Conservation (phyloP, 495 filamentous ascomycete species). For the Trichocladium uniseriatum region DNA sequence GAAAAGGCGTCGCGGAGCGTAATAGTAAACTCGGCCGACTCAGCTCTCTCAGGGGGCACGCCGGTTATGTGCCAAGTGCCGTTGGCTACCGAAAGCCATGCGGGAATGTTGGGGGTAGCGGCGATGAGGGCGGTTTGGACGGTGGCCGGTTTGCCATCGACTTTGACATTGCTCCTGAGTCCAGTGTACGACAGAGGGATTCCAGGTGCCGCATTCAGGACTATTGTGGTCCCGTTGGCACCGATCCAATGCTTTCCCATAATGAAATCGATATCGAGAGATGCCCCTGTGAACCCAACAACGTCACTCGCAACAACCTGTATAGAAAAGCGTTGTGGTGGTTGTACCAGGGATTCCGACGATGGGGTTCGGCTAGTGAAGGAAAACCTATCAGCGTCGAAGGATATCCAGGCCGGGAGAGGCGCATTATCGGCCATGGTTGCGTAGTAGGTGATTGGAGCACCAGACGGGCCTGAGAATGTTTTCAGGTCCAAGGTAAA, state of each 20-base stretch:
- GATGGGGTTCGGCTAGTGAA: conserved; percentile 70
- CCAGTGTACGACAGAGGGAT: conserved; percentile 45
- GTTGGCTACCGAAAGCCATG: conserved; percentile 63
- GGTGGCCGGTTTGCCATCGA: conserved; percentile 50
- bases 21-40: conserved; percentile 56
- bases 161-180: conserved; percentile 44
- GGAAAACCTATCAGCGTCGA: conserved; percentile 52
- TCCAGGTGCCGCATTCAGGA: conserved; percentile 51
- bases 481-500: conserved; percentile 33
- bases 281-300: conserved; percentile 60
- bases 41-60: conserved; percentile 45
- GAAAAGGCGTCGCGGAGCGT: conserved; percentile 54
- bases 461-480: conserved; percentile 24
- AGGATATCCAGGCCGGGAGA: conserved; percentile 77
- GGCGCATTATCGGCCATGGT: conserved; percentile 68
- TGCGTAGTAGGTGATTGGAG: conserved; percentile 56
- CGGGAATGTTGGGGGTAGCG: conserved; percentile 43
- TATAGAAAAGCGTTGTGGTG: conserved; percentile 64
- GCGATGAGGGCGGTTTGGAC: conserved; percentile 40
- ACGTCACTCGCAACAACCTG: conserved; percentile 74
- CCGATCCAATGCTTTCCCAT: conserved; percentile 60
- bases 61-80: conserved; percentile 55
- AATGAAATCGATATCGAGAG: conserved; percentile 56
- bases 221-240: conserved; percentile 48
- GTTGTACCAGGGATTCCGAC: conserved; percentile 49